Evolutionary conservation across 208 protist species (phyloP).

Genomic region (Crithidia mellificae): DNA sequence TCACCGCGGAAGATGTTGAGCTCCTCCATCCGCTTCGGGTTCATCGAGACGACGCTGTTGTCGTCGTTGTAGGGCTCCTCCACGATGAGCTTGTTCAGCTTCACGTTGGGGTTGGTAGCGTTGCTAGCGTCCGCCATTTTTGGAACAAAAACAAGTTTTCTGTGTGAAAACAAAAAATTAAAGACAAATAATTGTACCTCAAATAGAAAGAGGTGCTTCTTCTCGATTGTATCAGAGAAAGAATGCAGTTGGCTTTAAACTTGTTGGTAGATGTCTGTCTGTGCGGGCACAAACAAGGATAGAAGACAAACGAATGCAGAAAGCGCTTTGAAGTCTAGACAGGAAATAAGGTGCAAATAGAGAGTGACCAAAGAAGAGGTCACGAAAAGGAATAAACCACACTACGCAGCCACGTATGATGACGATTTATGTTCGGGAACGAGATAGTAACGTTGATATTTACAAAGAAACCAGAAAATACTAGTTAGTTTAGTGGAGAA

Average conservation of each 20-base stretch:
- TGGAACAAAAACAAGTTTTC: neutral
- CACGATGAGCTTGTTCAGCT: conserved; percentile 97
- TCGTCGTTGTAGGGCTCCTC: conserved; percentile 98
- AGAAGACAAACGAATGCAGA: too few relatives aligned
- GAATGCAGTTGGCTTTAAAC: neutral
- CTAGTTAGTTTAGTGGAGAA: neutral
- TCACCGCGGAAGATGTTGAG: conserved; percentile 99
- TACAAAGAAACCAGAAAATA: neutral
- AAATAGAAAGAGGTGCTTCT: neutral
- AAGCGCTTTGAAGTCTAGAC: too few relatives aligned
- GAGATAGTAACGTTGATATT: neutral
- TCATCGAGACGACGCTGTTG: conserved; percentile 97
- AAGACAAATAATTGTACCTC: neutral
- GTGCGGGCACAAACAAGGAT: neutral
- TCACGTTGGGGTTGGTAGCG: conserved; percentile 20
- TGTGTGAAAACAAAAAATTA: neutral
- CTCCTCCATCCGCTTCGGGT: conserved; percentile 95
- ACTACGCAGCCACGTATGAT: conserved; percentile 10
- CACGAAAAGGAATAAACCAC: neutral
- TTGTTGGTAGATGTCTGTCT: neutral
- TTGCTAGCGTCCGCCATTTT: conserved; percentile 30
- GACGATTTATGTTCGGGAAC: neutral
- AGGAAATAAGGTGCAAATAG: conserved; percentile 1
- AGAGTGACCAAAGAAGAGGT: neutral
- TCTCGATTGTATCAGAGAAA: neutral